Evolutionary conservation across 208 protist genomes (phyloP).

Genomic region (Crithidia bombi): DNA sequence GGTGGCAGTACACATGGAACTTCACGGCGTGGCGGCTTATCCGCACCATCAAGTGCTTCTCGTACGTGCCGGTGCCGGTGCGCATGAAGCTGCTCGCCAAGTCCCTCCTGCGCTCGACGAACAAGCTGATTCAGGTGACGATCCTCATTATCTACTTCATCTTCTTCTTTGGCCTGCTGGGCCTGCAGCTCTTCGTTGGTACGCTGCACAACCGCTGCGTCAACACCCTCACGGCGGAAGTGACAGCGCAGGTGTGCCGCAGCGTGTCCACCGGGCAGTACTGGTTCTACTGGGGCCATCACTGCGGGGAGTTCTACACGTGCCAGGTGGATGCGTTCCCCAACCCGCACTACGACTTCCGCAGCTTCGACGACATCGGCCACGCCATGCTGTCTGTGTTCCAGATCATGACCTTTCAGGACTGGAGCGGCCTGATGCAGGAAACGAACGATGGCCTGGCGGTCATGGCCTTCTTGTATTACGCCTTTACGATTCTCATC

Average conservation of each 20-base stretch:
- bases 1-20: constrained; percentile 76
- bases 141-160: constrained; percentile 83
- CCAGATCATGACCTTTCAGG: constrained; percentile 92
- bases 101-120: constrained; percentile 85
- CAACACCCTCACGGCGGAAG: constrained; percentile 49
- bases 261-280: constrained; percentile 52
- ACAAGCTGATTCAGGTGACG: constrained; percentile 66
- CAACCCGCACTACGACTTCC: constrained; percentile 86
- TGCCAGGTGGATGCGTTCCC: constrained; percentile 56
- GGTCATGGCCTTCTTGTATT: constrained; percentile 81
- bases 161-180: constrained; percentile 90
- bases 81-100: constrained; percentile 88
- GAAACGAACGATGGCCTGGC: constrained; percentile 79
- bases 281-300: constrained; percentile 81
- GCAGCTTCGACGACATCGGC: constrained; percentile 92
- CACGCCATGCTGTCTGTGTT: constrained; percentile 88
- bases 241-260: constrained; percentile 70
- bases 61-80: constrained; percentile 74
- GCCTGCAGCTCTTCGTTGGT: constrained; percentile 86
- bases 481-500: constrained; percentile 81
- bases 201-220: constrained; percentile 84
- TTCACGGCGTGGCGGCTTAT: constrained; percentile 89
- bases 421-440: constrained; percentile 84
- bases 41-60: constrained; percentile 82
- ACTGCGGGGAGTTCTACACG: constrained; percentile 53